These are phyloP conservation scores for Macrotyloma uniflorum DNA, from an alignment of 306 rosid species.

Conservation along the genomic window DNA sequence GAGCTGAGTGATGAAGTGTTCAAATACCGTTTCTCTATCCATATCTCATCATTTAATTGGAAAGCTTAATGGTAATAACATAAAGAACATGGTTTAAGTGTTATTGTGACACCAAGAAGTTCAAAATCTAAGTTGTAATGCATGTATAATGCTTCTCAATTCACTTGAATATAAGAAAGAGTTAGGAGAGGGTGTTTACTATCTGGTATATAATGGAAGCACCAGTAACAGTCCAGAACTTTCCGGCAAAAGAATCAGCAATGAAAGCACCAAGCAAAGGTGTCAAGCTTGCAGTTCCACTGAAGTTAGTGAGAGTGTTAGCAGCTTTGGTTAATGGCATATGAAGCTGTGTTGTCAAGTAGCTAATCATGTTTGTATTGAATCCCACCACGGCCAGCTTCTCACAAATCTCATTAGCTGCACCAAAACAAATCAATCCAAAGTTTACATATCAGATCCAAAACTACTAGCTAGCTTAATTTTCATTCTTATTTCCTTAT, in stretches of 20 bases:
- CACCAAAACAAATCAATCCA: conserved; percentile 8
- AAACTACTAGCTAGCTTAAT: too few relatives aligned
- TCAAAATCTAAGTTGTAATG: neutral
- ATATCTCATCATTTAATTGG: neutral
- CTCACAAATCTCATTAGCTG: conserved; percentile 84
- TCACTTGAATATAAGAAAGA: neutral
- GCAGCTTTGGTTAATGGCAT: conserved; percentile 91
- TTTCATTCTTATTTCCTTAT: too few relatives aligned
- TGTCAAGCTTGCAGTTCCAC: conserved; percentile 88
- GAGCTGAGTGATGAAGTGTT: too few relatives aligned
- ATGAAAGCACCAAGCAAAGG: conserved; percentile 95
- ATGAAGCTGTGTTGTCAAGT: conserved; percentile 80
- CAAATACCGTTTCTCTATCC: neutral
- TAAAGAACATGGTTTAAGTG: neutral
- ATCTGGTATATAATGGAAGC: conserved; percentile 84
- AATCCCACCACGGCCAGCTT: conserved; percentile 97
- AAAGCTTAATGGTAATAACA: neutral
- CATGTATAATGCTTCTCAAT: neutral
- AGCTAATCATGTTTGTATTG: conserved; percentile 79
- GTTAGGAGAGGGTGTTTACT: conserved; percentile 37
- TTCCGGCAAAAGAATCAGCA: conserved; percentile 77
- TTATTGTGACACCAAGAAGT: neutral
- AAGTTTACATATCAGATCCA: neutral
- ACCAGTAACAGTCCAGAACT: conserved; percentile 73
- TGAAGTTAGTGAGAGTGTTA: conserved; percentile 81